These are phyloP conservation scores for Dictyostelium intermedium DNA, from an alignment of 78 protist genomes.

Conservation along the genomic window DNA sequence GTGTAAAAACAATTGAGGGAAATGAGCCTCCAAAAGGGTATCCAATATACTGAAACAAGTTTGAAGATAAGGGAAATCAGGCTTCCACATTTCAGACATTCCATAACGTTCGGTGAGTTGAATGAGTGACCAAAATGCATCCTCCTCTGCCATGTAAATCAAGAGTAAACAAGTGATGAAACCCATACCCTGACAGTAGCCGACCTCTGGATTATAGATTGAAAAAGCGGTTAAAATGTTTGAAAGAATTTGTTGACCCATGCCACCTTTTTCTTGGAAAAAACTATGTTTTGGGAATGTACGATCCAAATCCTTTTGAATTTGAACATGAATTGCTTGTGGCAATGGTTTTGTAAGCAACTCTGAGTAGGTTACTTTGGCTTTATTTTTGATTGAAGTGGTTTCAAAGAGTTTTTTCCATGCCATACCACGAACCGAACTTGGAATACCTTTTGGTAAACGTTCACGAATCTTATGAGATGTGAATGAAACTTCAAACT, in stretches of 20 bases:
- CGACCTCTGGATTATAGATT: constrained; percentile 83
- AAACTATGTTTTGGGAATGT: constrained; percentile 83
- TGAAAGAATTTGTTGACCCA: constrained; percentile 73
- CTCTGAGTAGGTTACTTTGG: constrained; percentile 31
- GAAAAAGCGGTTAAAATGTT: constrained; percentile 83
- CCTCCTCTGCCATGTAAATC: constrained; percentile 88
- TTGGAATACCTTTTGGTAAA: constrained; percentile 86
- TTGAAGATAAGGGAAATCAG: constrained; percentile 68
- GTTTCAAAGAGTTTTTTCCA: constrained; percentile 61
- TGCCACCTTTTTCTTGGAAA: constrained; percentile 72
- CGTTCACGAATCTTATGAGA: constrained; percentile 45
- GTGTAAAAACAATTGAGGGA: constrained; percentile 47
- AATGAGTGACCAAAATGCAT: constrained; percentile 72
- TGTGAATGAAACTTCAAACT: not conserved
- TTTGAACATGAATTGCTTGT: constrained; percentile 40
- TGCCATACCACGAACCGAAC: constrained; percentile 40
- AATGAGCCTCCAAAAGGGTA: constrained; percentile 18
- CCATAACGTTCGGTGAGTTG: constrained; percentile 71
- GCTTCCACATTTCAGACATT: constrained; percentile 70
- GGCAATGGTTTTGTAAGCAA: not conserved
- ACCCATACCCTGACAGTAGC: constrained; percentile 92
- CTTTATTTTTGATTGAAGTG: constrained; percentile 26
- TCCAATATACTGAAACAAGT: constrained; percentile 42
- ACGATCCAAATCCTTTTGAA: constrained; percentile 81
- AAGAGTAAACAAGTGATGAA: constrained; percentile 82